Evolutionary conservation across 208 protist genomes (phyloP).

Genomic region (Wallacemonas sp.): DNA sequence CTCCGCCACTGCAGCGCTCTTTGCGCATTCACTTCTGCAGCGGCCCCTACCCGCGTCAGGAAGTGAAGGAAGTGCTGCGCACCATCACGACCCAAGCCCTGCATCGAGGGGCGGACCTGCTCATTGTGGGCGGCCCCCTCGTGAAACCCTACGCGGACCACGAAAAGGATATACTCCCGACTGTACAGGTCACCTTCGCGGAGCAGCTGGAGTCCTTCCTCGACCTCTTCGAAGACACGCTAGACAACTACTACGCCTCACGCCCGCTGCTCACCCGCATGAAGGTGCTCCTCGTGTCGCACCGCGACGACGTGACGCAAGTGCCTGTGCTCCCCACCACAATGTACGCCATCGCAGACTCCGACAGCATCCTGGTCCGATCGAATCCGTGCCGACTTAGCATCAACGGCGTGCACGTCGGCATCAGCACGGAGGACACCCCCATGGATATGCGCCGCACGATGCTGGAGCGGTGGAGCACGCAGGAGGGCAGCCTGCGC

Average conservation of each 20-base stretch:
- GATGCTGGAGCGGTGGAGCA: slow-evolving; percentile 80
- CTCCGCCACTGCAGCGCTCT: neutral
- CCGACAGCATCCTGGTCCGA: slow-evolving; percentile 56
- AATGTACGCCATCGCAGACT: slow-evolving; percentile 75
- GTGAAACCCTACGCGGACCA: slow-evolving; percentile 60
- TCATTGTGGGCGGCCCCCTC: slow-evolving; percentile 86
- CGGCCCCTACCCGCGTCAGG: slow-evolving; percentile 77
- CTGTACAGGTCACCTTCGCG: slow-evolving; percentile 53
- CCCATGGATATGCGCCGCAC: slow-evolving; percentile 62
- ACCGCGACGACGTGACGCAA: slow-evolving; percentile 77
- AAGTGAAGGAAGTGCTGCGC: slow-evolving; percentile 51
- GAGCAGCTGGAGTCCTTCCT: slow-evolving; percentile 65
- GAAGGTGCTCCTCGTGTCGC: slow-evolving; percentile 70
- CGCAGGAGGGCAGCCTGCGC: slow-evolving; percentile 72
- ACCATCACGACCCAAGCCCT: slow-evolving; percentile 57
- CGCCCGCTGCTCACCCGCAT: slow-evolving; percentile 31
- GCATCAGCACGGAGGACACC: slow-evolving; percentile 85
- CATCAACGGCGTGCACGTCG: slow-evolving; percentile 79
- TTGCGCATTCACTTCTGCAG: slow-evolving; percentile 85
- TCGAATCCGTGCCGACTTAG: slow-evolving; percentile 83
- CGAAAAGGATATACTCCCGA: slow-evolving; percentile 52
- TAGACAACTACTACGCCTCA: slow-evolving; percentile 58
- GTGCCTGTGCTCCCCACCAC: slow-evolving; percentile 76
- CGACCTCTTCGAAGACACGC: slow-evolving; percentile 63
- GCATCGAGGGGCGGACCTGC: slow-evolving; percentile 67